Evolutionary conservation across 1,284 basidiomycete genomes (phyloP), one percentile per base, ranked within the genome.

Genomic region (Gymnopus androsaceus): DNA sequence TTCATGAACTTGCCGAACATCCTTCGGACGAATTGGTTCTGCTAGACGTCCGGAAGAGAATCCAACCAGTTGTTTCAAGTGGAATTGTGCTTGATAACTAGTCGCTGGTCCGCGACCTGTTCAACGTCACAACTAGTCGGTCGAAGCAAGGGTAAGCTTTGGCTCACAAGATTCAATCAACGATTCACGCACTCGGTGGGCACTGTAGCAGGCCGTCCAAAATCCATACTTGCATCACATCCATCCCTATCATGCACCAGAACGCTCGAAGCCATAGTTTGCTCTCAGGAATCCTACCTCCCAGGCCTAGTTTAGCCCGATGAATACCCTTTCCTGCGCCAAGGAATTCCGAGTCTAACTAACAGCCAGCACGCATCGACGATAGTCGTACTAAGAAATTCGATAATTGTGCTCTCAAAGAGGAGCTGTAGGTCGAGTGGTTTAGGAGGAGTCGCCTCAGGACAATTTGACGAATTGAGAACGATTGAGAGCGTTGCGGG

Each of bases 201-300:
- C 25, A 77, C 75, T 15, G 82, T 71, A 1, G 76, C 76, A 45
- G 78, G 71, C 1, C 79, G 78, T 19, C 82, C 27, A 83, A 72
- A 2, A 72, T 70, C 0, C 76, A 70, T 57, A 76, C 78, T 27
- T 68, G 68, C 38, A 73, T 63, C 5, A 76, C 67, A 53, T 74
- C 72, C 17, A 70, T 57, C 17, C 63, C 64, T 8, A 72, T 63
- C 21, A 74, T 64, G 14, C 66, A 63, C 79, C 78, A 80, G 63
- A 82, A 83, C 1, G 77, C 77, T 12, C 82, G 75, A 61, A 77
- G 79, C 67, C 76, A 79, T n/a, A 80, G 66, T 57, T 82, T 78
- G 49, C 76, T 69, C 46, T 79, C 67, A 4, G 62, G 58, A n/a
- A 62, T 62, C 17, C 58, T 59, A 23, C n/a, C n/a, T n/a, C 46